A percentile compares a stretch with the other conserved stretches of the same genome.
These are phyloP conservation scores for Fraxinus americana DNA, from an alignment of 257 asterid species.

Conservation along the genomic window DNA sequence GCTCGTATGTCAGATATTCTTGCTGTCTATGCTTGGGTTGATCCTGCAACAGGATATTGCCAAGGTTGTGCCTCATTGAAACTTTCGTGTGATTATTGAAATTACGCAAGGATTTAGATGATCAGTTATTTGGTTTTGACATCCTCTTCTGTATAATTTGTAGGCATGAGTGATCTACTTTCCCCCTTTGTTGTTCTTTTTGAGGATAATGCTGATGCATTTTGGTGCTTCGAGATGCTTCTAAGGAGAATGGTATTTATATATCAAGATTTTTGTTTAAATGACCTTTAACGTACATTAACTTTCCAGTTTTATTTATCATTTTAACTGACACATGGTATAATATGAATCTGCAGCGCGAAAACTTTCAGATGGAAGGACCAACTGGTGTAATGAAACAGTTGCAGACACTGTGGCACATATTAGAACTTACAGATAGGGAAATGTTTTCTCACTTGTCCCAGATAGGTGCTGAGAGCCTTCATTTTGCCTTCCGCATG, in stretches of 20 bases:
- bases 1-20: constrained; percentile 99
- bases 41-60: constrained; percentile 97
- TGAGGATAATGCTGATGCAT: constrained; percentile 97
- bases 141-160: constrained; percentile 28
- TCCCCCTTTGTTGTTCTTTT: constrained; percentile 98
- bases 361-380: constrained; percentile 93
- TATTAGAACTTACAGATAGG: constrained; percentile 83
- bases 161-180: constrained; percentile 96
- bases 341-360: constrained; percentile 57
- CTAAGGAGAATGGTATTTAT: constrained; percentile 80
- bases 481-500: constrained; percentile 98
- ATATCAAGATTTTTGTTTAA: constrained; percentile 1
- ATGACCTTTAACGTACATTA: constrained; percentile 3
- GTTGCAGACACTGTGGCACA: constrained; percentile 90
- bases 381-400: constrained; percentile 98
- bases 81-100: constrained; percentile 12
- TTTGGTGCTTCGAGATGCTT: constrained; percentile 99
- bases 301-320: constrained; percentile 20
- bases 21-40: constrained; percentile 98
- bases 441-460: constrained; percentile 89
- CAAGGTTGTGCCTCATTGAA: constrained; percentile 56
- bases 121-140: constrained; percentile 26
- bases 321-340: constrained; percentile 21
- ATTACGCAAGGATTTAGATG: constrained; percentile 6
- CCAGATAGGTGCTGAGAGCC: constrained; percentile 92